Evolutionary conservation across 2,329 filamentous ascomycete species (phyloP), one percentile per base, ranked within the genome.

Genomic region (Lachnellula occidentalis): DNA sequence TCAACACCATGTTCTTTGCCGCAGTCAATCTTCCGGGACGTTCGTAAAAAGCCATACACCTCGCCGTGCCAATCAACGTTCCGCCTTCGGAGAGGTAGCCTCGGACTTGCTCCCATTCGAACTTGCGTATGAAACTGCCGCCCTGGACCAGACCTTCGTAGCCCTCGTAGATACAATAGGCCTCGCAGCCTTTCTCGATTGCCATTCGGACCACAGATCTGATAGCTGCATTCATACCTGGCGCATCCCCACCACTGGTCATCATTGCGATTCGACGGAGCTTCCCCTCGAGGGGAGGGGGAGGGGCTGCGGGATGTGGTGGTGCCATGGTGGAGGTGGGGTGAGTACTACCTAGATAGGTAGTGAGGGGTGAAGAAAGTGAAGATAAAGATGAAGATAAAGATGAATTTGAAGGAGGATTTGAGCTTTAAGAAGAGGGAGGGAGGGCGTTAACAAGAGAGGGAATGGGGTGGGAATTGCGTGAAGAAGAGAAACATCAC

Each of bases 91-190:
- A 92, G 51, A 96, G 81, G 80, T 88, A 99, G 66, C 94, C 92
- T 66, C 94, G 87, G 54, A 99, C 94, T 69, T 96, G 91, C 61
- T 95, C 83, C 92, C 92, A 97, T 49, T 82, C 76, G 83, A 95
- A 90, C 74, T 89, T 82, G 65, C 82, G 83, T 74, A 99, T 97
- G 74, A 92, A 83, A 69, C 91, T 80, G 46, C 90, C 91, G 64
- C 92, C 94, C 63, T 88, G 83, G 27, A 99, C 92, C 51, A 99
- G 80, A 42, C 94, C 94, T 69, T 97, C 91, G 74, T 99, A 99
- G 58, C 94, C 94, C 72, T 97, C 94, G 72, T 92, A 94, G 69
- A 94, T 77, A 64, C 86, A 89, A 66, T 82, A 94, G 58, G 87
- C 80, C 65, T 92, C 88, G 69, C 88, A 92, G 58, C 82, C 86